Evolutionary conservation across 2,329 filamentous ascomycete genomes (phyloP).

Genomic region (Aspergillus hiratsukae): DNA sequence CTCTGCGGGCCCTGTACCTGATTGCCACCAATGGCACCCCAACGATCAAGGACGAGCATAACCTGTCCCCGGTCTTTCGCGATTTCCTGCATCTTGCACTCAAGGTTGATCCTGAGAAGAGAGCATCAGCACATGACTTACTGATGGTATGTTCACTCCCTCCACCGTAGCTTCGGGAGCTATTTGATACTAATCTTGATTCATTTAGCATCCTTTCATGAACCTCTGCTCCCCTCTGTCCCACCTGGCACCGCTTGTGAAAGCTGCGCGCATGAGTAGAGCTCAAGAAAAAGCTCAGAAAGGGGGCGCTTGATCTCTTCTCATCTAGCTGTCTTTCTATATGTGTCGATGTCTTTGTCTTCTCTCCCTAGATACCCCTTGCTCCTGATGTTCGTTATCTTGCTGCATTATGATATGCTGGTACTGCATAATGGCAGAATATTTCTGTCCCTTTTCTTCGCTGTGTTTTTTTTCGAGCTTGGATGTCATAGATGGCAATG

Average conservation of each 20-base stretch:
- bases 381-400: conserved; percentile 16
- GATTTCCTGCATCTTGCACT: conserved; percentile 91
- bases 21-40: conserved; percentile 97
- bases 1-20: conserved; percentile 84
- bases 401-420: conserved; percentile 15
- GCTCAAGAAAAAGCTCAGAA: conserved; percentile 79
- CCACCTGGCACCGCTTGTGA: conserved; percentile 80
- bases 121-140: conserved; percentile 89
- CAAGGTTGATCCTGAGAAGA: conserved; percentile 95
- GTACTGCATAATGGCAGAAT: conserved; percentile 16
- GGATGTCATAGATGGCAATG: conserved; percentile 24
- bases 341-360: conserved; percentile 26
- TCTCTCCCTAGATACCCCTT: conserved; percentile 26
- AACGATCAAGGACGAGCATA: conserved; percentile 86
- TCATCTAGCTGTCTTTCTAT: conserved; percentile 19
- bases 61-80: conserved; percentile 73
- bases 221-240: conserved; percentile 66
- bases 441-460: conserved; percentile 4
- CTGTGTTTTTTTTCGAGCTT: conserved; percentile 5
- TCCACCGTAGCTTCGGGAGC: background rate
- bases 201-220: conserved; percentile 71
- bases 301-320: conserved; percentile 35
- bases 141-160: conserved; percentile 66
- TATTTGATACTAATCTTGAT: conserved; percentile 13
- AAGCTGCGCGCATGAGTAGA: conserved; percentile 77